Conservation (phyloP, 2,329 filamentous ascomycete species). For the Cyphellophora attinorum region DNA sequence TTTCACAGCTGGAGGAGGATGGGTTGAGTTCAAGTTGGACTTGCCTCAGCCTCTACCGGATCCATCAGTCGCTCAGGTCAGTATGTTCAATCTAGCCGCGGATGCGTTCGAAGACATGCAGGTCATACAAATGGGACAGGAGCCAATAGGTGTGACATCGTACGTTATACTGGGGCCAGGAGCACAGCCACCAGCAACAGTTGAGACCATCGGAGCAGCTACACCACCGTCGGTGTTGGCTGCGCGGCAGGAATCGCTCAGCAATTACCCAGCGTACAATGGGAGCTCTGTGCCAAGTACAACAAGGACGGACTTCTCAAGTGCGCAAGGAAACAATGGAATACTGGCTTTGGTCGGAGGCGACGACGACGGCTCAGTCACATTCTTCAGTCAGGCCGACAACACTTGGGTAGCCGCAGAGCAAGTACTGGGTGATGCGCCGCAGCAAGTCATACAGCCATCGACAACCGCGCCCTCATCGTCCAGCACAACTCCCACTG, state of each 20-base stretch:
- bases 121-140: conserved; percentile 63
- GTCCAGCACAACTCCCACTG: conserved; percentile 18
- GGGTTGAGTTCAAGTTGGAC: conserved; percentile 57
- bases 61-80: conserved; percentile 50
- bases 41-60: conserved; percentile 53
- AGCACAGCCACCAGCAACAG: conserved; percentile 41
- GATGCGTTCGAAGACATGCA: conserved; percentile 73
- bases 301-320: conserved; percentile 58
- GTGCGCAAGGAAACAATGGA: conserved; percentile 57
- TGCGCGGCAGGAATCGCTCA: conserved; percentile 23
- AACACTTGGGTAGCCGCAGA: conserved; percentile 74
- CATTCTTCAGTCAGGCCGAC: conserved; percentile 64
- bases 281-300: conserved; percentile 57
- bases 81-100: conserved; percentile 58
- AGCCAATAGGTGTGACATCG: conserved; percentile 66
- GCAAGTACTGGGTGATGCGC: conserved; percentile 45
- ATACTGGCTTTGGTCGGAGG: conserved; percentile 73
- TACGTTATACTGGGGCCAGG: conserved; percentile 55
- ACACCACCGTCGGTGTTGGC: conserved; percentile 13
- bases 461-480: conserved; percentile 20
- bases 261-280: conserved; percentile 72
- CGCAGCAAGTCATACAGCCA: conserved; percentile 23
- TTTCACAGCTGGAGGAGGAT: conserved; percentile 56
- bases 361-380: conserved; percentile 54
- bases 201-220: conserved; percentile 40